Base-by-base conservation (phyloP, 2,329 filamentous ascomycete species). In the Aspergillus bombycis region DNA sequence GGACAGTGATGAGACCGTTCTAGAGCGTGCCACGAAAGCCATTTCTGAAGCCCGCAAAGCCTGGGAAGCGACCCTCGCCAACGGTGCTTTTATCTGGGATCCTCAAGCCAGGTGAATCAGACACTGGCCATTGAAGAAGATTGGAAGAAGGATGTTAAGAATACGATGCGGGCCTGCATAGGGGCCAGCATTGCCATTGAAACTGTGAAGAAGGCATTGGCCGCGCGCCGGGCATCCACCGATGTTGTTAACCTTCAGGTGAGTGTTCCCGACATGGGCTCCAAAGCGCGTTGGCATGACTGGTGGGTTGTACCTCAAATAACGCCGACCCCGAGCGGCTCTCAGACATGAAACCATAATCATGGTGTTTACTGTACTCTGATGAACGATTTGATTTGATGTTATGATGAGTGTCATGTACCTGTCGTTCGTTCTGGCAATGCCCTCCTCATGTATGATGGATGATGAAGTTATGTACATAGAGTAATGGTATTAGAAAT, bases 111-210 rank as follows among this genome's bases (percentile, higher is more conserved):
- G 48, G 36, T 30, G 41, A 36, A 46, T 77, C 85, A 21, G 72
- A 78, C 26, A 75, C 82, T 32, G 81, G 86, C 64, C 77, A 84
- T 74, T 52, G 84, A 90, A 68, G 85, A 84, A 12, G 84, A 86
- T 61, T 93, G 90, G 89, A 74, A 84, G 21, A 80, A 79, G 26
- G 82, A 86, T 26, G 80, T 85, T 12, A 89, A 87, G 74, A 83
- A 86, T 64, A 85, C 84, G 11, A 81, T 91, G 70, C 88, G 88
- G 71, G 87, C 90, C n/a, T 90, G 88, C 68, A 93, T 94, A 65
- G 88, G 87, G 10, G 83, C 89, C 0, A 87, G 87, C 7, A 85
- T 93, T 66, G 86, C 88, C 0, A 84, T 92, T 50, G 83, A 84
- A 28, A 82, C 82, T 1, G 75, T 91, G 55, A 85, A 84, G 70